Base-by-base conservation (phyloP, 768 basidiomycete genomes). In the Suillus fuscotomentosus region DNA sequence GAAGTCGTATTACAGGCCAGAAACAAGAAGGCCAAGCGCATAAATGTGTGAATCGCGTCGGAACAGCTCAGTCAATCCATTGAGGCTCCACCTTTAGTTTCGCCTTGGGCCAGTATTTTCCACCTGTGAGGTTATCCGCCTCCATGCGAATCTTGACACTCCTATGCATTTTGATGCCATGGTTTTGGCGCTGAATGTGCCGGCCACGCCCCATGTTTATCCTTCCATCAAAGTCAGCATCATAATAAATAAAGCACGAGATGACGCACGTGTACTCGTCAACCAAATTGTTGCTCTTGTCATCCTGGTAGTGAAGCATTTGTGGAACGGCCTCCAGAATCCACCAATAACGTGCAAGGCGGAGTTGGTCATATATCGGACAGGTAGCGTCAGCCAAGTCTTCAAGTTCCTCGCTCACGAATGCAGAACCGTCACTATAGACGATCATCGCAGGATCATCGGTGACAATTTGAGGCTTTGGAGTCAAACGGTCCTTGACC, bases 371-470 rank as follows among this genome's bases (percentile, higher is more conserved):
- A 63, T 86, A 84, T 5, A 80, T 71, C 0, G 76, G 78, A 60
- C 77, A 77, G 15, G 88, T 61, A 5, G 85, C 84, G 67, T 92
- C 91, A 3, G 73, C 71, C 39, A 89, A 66, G 39, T 92, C 90
- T 65, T 90, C 88, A 15, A 84, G 81, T 68, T 89, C 89, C 70
- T 91, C 85, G 36, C 72, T 77, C 67, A 79, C 66, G 8, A 74
- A 73, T 36, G 59, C 62, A 4, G 66, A 64, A 34, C 66, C 66
- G 27, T 70, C 62, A 24, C 68, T 66, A 61, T 68, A 63, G 51
- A 72, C 69, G 42, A 70, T 67, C 60, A 62, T 17, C 9, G 64
- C 53, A 36, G 66, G 65, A 43, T 69, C 68, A 10, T 56, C 24
- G 17, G 54, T n/a, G 60, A 68, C 34, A 34, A 68, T 43, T 42